These are phyloP conservation scores for Ettlia oleoabundans DNA, from an alignment of 139 green algal species.

Conservation along the genomic window DNA sequence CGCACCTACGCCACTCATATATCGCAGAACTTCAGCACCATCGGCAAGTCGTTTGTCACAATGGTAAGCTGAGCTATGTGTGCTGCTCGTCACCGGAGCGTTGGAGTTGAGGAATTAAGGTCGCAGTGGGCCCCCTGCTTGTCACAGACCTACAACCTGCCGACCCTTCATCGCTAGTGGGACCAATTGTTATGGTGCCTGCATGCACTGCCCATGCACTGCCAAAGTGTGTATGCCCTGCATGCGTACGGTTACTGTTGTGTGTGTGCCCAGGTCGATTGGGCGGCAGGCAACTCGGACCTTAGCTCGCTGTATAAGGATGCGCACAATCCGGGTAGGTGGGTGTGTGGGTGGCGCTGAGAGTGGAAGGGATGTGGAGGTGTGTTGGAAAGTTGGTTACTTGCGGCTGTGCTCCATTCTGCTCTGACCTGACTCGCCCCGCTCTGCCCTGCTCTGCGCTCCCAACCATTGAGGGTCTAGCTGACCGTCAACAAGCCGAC, in stretches of 20 bases:
- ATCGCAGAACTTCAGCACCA: not conserved
- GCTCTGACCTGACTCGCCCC: no score
- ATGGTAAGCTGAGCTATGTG: constrained; percentile 13
- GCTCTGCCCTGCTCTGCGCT: no score
- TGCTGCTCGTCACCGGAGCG: no score
- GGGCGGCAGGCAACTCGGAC: constrained; percentile 13
- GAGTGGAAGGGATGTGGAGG: no score
- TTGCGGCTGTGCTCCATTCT: not conserved
- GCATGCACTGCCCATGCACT: no score
- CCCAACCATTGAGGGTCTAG: no score
- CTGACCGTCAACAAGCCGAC: no score
- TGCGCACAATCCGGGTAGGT: constrained; percentile 10
- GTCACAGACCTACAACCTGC: not conserved
- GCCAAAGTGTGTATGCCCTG: no score
- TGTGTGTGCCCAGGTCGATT: not conserved
- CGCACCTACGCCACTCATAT: not conserved
- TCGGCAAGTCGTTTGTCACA: constrained; percentile 3
- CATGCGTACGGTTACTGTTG: no score
- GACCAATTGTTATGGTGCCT: not conserved
- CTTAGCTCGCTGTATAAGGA: constrained; percentile 25
- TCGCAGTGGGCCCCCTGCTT: not conserved
- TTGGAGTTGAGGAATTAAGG: not conserved
- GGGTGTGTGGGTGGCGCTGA: not conserved
- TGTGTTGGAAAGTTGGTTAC: not conserved
- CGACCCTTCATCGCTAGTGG: no score